Percentiles rank a stretch among this genome's conserved stretches.
phyloP scores from a whole-genome alignment of 2,329 filamentous ascomycete species.

The Teratosphaeria gauchensis region DNA sequence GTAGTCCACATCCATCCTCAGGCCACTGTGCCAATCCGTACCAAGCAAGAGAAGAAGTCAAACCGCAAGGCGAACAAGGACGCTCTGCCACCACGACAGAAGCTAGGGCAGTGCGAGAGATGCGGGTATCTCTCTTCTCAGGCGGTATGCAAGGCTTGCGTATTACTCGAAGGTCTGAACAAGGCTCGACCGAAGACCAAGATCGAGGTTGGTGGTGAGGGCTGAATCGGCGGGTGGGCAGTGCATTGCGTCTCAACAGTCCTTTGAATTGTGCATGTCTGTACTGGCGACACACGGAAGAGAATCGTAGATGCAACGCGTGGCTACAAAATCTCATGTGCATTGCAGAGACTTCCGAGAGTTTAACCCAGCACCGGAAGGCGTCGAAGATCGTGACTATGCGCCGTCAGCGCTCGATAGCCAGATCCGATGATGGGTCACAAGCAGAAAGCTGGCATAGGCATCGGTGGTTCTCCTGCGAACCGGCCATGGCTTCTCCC shows the following conservation, averaged over 20 bases:
- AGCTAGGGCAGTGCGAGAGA: slow-evolving; percentile 70
- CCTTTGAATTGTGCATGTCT: no score
- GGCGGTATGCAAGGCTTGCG: slow-evolving; percentile 85
- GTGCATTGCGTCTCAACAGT: background rate
- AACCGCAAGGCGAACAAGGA: slow-evolving; percentile 7
- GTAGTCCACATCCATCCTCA: background rate
- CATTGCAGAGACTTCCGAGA: background rate
- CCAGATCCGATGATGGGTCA: background rate
- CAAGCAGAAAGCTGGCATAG: background rate
- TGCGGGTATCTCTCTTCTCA: slow-evolving; percentile 97
- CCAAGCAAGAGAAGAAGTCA: slow-evolving; percentile 24
- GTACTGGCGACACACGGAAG: background rate
- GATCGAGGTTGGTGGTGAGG: slow-evolving; percentile 23
- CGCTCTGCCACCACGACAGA: slow-evolving; percentile 46
- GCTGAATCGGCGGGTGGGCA: background rate
- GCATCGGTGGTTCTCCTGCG: background rate
- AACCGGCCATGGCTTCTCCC: background rate
- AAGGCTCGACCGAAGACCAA: slow-evolving; percentile 48
- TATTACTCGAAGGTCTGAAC: slow-evolving; percentile 79
- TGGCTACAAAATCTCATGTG: background rate
- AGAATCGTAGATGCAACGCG: no score
- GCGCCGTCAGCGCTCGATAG: background rate
- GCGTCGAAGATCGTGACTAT: background rate
- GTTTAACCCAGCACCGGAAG: background rate
- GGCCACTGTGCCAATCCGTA: slow-evolving; percentile 18